Base-by-base conservation (phyloP, 176 grass and related monocot species). In the Themeda triandra region DNA sequence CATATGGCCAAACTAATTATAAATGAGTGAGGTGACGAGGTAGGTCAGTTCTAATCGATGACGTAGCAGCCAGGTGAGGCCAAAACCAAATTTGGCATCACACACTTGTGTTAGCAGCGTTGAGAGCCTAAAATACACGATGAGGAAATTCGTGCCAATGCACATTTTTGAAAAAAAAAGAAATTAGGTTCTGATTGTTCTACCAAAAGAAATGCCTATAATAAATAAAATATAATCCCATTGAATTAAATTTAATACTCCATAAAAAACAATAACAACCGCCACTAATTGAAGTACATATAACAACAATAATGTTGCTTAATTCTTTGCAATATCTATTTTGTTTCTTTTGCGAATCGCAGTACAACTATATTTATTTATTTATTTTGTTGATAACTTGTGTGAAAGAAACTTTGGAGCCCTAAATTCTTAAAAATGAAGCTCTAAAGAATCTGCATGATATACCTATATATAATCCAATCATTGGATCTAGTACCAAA, bases 401-500 rank as follows among this genome's bases (percentile, higher is more conserved):
- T 59, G 4, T 63, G 11, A 78, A 29, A 19, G 24, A 44, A 63
- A 62, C 8, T 71, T 41, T 39, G 37, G 37, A 39, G 37, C 37
- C 37, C 8, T 39, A 39, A 39, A 39, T 51, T 32, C 18, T 54
- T 12, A 32, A 54, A 33, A 54, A 58, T 58, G 11, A 11, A 59
- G n/a, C n/a, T 40, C 8, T 30, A 56, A 70, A 6, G 58, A 83
- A 75, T 75, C 71, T 75, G 25, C 23, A 13, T 35, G 58, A 83
- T 75, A 75, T 74, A 21, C 39, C 17, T 30, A 36, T 23, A 54
- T 73, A 30, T 18, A 75, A 75, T 75, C 27, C 56, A 74, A 73
- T 83, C 70, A 83, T 74, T 74, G 69, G 37, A 74, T 83, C 56
- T 63, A 72, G 49, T 53, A 73, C 53, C 56, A 25, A 53, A 25